phyloP scores from a whole-genome alignment of 202 grass and related monocot genomes.

The Brachypodium distachyon region DNA sequence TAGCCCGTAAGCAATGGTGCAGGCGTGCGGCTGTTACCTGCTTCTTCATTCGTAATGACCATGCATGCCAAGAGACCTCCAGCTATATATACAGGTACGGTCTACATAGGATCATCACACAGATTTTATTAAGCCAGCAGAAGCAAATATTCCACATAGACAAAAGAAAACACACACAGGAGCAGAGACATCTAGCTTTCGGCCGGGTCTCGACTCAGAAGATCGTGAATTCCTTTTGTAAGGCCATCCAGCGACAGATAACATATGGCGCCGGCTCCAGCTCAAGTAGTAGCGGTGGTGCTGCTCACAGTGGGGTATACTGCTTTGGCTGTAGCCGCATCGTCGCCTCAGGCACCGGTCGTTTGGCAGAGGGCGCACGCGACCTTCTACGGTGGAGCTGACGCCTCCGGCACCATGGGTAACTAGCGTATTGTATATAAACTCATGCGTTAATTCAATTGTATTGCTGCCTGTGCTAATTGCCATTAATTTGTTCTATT shows the following conservation, averaged over 20 bases:
- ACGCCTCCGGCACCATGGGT: too few relatives aligned
- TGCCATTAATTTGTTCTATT: too few relatives aligned
- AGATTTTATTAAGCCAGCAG: neutral
- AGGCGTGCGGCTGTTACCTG: too few relatives aligned
- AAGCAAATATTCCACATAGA: neutral
- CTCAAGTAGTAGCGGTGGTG: neutral
- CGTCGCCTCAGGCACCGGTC: neutral
- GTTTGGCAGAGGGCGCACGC: slow-evolving; percentile 31
- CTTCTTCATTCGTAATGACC: too few relatives aligned
- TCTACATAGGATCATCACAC: neutral
- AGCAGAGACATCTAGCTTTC: neutral
- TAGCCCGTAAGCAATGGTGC: too few relatives aligned
- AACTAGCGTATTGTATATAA: too few relatives aligned
- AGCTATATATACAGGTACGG: neutral
- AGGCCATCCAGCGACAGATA: neutral
- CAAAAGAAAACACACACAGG: too few relatives aligned
- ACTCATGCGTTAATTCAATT: too few relatives aligned
- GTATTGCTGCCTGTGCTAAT: too few relatives aligned
- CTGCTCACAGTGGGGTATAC: neutral
- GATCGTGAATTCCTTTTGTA: too few relatives aligned
- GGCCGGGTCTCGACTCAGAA: too few relatives aligned
- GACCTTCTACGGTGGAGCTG: slow-evolving; percentile 61
- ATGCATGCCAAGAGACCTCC: too few relatives aligned
- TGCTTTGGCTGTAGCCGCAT: neutral
- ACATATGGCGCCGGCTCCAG: neutral